Base-by-base conservation (phyloP, 805 yeast genomes). In the Kazachstania africana region DNA sequence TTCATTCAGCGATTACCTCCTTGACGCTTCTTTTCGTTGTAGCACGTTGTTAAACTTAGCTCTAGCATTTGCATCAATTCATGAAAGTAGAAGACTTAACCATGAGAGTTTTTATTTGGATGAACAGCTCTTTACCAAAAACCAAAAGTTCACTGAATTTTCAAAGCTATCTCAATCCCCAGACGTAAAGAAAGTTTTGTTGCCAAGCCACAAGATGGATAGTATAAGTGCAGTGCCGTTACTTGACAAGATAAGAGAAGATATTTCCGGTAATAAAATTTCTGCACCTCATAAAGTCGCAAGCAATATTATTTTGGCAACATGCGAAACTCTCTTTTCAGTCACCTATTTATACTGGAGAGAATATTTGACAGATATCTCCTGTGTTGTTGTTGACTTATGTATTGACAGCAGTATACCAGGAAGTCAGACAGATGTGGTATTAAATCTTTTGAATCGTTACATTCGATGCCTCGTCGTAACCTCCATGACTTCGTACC, bases 201-300 rank as follows among this genome's bases (percentile, higher is more conserved):
- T 5, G 54, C 69, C 25, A 54, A 78, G 16, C 67, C 65, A 31
- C 68, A 75, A 43, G 61, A 64, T 23, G 47, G 53, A 4, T 70
- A 70, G 15, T 63, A 78, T 1, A 69, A 73, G 2, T 70, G 80
- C n/a, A 81, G 78, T 47, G 63, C 71, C 87, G 0, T 55, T 79
- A 32, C 76, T 82, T 0, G 61, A 78, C 3, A 72, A 76, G 1
- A 49, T 78, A 36, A 53, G n/a, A n/a, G n/a, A n/a, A n/a, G n/a
- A n/a, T n/a, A n/a, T n/a, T n/a, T n/a, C n/a, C n/a, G n/a, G n/a
- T n/a, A n/a, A n/a, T n/a, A n/a, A n/a, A n/a, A n/a, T n/a, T n/a
- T n/a, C n/a, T n/a, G n/a, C n/a, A n/a, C n/a, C n/a, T n/a, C n/a
- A n/a, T n/a, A n/a, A n/a, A n/a, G n/a, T n/a, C n/a, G n/a, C n/a